Evolutionary conservation across 1,284 basidiomycete genomes (phyloP), one percentile per base, ranked within the genome.

Genomic region (Apiotrichum laibachii): DNA sequence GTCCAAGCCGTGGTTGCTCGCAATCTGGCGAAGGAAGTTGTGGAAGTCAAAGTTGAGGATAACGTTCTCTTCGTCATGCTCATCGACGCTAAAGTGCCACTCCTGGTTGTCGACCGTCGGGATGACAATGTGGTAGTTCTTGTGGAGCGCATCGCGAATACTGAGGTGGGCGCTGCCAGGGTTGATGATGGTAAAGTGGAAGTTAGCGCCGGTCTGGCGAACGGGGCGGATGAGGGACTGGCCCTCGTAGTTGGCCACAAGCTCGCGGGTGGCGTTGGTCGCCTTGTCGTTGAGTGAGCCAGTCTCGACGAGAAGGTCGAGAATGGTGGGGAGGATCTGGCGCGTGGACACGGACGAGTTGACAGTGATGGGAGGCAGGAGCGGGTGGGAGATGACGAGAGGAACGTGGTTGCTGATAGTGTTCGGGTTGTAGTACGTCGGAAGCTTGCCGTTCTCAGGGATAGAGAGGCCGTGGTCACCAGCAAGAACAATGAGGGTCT

Each of bases 181-280:
- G 43, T 57, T 57, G 56, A 57, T 43, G 50, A 46, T 46, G 12
- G 56, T 57, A 21, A 57, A 49, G 31, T 47, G 56, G 50, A 44
- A 51, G 50, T 47, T 52, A 3, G n/a, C 42, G 22, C 44, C 22
- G 35, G 46, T 31, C 34, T 47, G 22, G 8, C 42, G 34, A 45
- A 39, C 40, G 13, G 56, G 56, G 12, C 56, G 56, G 22, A 57
- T 57, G 22, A 57, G 33, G 0, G 56, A 57, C 40, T 57, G 56
- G 22, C 56, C 56, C 40, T 57, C 56, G 48, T 57, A 57, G 49
- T 57, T 52, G 16, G 51, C 44, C 16, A 50, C 42, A 15, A 57
- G 35, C 15, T 57, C 56, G 50, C 26, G 18, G 31, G 56, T 44
- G 11, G 52, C 45, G 13, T 42, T 16, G 34, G 43, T 57, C 3